phyloP scores from a whole-genome alignment of 2,329 filamentous ascomycete genomes.

The Biscogniauxia sp. region DNA sequence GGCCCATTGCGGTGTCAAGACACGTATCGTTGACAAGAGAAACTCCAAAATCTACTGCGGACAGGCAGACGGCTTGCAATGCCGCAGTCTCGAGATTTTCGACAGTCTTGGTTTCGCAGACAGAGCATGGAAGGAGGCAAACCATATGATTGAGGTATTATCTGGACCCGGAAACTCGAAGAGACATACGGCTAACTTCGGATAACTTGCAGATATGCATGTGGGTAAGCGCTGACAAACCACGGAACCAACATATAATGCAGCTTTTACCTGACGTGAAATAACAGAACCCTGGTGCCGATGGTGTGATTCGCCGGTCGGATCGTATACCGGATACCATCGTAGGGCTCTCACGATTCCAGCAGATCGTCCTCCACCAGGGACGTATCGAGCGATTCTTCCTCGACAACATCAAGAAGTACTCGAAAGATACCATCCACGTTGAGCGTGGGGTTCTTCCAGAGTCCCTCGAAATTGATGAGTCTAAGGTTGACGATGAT shows the following conservation, averaged over 20 bases:
- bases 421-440: conserved; percentile 45
- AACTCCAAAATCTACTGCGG: conserved; percentile 39
- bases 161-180: not conserved
- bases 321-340: conserved; percentile 63
- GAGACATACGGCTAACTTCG: conserved; percentile 2
- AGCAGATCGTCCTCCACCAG: conserved; percentile 68
- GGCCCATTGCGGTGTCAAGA: conserved; percentile 39
- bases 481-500: conserved; percentile 45
- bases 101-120: conserved; percentile 68
- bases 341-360: conserved; percentile 59
- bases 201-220: conserved; percentile 26
- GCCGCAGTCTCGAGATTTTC: conserved; percentile 68
- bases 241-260: not conserved
- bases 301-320: conserved; percentile 56
- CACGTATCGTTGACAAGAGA: conserved; percentile 45
- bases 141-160: conserved; percentile 64
- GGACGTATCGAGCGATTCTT: conserved; percentile 68
- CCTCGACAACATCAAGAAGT: conserved; percentile 56
- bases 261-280: conserved; percentile 12
- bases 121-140: conserved; percentile 62
- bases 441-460: conserved; percentile 63
- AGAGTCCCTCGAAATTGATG: conserved; percentile 52
- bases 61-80: conserved; percentile 53
- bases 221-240: conserved; percentile 24
- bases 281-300: conserved; percentile 59